Evolutionary conservation across 176 grass and related monocot species (phyloP).

Genomic region (Hsuehochloa calcarea): DNA sequence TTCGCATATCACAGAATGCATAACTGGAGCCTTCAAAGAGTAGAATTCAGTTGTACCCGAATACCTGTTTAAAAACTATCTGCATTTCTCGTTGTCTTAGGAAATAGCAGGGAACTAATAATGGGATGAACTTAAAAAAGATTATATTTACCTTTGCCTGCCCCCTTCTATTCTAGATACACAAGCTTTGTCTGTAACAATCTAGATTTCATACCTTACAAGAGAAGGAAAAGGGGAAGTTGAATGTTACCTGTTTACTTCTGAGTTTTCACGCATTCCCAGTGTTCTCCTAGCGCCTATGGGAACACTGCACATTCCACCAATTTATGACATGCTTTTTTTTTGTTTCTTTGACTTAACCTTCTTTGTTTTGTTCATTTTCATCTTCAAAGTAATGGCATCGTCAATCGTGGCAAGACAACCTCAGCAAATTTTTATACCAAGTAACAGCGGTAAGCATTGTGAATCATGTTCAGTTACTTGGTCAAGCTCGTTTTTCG

Average conservation of each 20-base stretch:
- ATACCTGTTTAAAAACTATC: too few relatives aligned
- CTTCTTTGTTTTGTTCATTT: not conserved
- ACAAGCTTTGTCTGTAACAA: not conserved
- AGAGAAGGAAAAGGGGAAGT: not conserved
- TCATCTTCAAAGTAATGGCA: constrained; percentile 22
- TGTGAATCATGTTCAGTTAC: not conserved
- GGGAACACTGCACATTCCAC: not conserved
- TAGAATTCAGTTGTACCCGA: too few relatives aligned
- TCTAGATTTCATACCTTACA: not conserved
- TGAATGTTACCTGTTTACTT: not conserved
- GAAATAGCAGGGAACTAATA: too few relatives aligned
- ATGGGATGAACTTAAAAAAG: too few relatives aligned
- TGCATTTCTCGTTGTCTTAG: too few relatives aligned
- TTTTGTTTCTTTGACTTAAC: not conserved
- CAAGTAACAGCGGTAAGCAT: constrained; percentile 21
- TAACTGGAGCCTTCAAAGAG: too few relatives aligned
- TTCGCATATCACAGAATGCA: too few relatives aligned
- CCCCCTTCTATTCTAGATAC: too few relatives aligned
- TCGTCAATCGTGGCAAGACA: not conserved
- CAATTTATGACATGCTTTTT: not conserved
- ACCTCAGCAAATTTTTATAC: not conserved
- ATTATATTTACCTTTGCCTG: too few relatives aligned
- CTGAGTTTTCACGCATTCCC: not conserved
- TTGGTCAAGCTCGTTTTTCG: not conserved
- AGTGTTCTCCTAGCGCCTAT: too few relatives aligned